A percentile compares a stretch with the other conserved stretches of the same genome.
phyloP scores from a whole-genome alignment of 139 green algal genomes.

The Eudorina sp. region DNA sequence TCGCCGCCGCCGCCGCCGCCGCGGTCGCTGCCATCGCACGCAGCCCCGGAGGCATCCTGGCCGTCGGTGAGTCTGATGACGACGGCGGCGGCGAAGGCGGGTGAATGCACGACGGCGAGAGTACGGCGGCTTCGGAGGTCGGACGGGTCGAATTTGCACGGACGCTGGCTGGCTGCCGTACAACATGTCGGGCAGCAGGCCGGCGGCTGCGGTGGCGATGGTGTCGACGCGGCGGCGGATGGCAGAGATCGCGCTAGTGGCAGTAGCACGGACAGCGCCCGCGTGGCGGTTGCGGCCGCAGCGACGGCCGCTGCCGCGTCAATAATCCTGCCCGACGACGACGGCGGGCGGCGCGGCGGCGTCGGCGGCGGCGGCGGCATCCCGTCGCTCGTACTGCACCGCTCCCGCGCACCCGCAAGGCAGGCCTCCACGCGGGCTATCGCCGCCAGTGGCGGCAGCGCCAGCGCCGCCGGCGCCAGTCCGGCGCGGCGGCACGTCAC shows the following conservation, averaged over 20 bases:
- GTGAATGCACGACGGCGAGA: not conserved
- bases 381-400: constrained; percentile 2
- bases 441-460: not conserved
- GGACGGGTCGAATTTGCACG: not conserved
- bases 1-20: not conserved
- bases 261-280: not conserved
- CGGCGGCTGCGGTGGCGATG: not conserved
- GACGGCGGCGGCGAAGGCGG: not conserved
- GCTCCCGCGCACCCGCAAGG: not conserved
- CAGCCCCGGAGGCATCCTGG: not conserved
- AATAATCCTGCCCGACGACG: not conserved
- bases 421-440: not conserved
- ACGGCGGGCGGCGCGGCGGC: too few species aligned
- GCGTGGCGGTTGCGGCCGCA: not conserved
- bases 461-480: too few species aligned
- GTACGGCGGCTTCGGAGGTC: not conserved
- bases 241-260: not conserved
- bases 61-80: not conserved
- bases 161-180: not conserved
- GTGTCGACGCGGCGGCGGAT: not conserved
- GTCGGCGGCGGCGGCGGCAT: constrained; percentile 5
- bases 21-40: too few species aligned
- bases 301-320: too few species aligned
- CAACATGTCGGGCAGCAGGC: not conserved
- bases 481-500: too few species aligned